Percentiles rank a stretch among this genome's conserved stretches.
Conservation (phyloP, 768 basidiomycete genomes). For the Boletus insuetus region DNA sequence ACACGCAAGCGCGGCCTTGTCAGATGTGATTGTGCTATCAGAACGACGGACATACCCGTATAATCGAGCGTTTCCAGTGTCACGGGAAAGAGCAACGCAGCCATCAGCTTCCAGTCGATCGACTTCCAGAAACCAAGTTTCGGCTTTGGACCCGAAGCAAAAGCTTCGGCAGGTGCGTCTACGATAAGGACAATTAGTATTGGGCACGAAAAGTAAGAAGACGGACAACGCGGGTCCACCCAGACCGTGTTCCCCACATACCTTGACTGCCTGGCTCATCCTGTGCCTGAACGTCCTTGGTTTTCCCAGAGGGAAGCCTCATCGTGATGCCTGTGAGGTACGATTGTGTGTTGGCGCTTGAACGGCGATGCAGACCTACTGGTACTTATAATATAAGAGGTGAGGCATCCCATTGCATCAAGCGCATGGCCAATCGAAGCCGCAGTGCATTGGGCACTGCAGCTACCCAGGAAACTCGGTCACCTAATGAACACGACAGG, state of each 20-base stretch:
- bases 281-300: not conserved
- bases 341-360: not conserved
- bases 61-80: slow-evolving; percentile 38
- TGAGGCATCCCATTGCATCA: not conserved
- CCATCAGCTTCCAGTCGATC: slow-evolving; percentile 30
- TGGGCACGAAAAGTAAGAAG: not conserved
- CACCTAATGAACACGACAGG: not conserved
- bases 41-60: slow-evolving; percentile 16
- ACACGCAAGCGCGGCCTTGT: not conserved
- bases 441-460: not conserved
- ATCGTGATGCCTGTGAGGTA: slow-evolving; percentile 1
- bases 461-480: not conserved
- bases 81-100: slow-evolving; percentile 41
- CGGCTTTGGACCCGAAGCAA: not conserved
- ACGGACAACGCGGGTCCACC: not conserved
- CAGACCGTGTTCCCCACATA: not conserved
- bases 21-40: not conserved
- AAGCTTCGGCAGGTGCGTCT: slow-evolving; percentile 1
- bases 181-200: not conserved
- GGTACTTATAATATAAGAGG: not conserved
- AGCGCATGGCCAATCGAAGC: not conserved
- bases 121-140: slow-evolving; percentile 26
- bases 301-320: slow-evolving; percentile 10
- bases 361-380: not conserved
- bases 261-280: slow-evolving; percentile 1